These are phyloP conservation scores for Vitis rupestris DNA, from an alignment of 164 flowering plant genomes.

Conservation along the genomic window DNA sequence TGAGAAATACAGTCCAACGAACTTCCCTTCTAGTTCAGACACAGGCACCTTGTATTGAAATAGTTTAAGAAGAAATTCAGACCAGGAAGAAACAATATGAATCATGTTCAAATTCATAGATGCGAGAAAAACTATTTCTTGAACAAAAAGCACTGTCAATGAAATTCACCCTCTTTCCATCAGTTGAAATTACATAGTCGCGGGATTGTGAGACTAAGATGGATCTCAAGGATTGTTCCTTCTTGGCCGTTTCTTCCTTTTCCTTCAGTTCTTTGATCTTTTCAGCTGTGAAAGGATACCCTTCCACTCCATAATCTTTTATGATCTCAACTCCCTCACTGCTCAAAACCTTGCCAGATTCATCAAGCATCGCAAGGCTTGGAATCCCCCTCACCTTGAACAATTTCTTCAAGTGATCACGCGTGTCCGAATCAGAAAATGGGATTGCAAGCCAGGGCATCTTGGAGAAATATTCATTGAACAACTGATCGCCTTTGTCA, in stretches of 20 bases:
- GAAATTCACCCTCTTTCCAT: conserved; percentile 24
- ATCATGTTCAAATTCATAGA: neutral
- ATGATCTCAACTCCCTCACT: conserved; percentile 39
- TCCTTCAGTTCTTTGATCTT: conserved; percentile 43
- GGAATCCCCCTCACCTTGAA: conserved; percentile 63
- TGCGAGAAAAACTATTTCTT: too few species aligned
- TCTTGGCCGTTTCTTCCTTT: conserved; percentile 49
- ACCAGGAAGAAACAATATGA: neutral
- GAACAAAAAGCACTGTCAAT: neutral
- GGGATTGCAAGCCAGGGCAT: conserved; percentile 92
- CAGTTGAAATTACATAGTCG: conserved; percentile 24
- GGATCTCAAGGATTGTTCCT: conserved; percentile 53
- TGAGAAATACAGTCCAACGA: conserved; percentile 45
- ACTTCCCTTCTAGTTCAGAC: conserved; percentile 57
- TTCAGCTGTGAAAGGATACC: conserved; percentile 55
- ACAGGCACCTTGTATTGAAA: conserved; percentile 35
- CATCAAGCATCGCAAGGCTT: conserved; percentile 56
- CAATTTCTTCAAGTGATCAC: conserved; percentile 28
- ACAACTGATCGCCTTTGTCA: conserved; percentile 55
- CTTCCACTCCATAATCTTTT: conserved; percentile 52
- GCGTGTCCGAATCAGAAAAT: conserved; percentile 53
- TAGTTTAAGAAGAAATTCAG: neutral
- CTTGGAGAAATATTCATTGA: conserved; percentile 52
- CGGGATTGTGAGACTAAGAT: conserved; percentile 51
- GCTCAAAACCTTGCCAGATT: conserved; percentile 37